Evolutionary conservation across 1,284 basidiomycete species (phyloP), one percentile per base, ranked within the genome.

Genomic region (Blastosporella zonata): DNA sequence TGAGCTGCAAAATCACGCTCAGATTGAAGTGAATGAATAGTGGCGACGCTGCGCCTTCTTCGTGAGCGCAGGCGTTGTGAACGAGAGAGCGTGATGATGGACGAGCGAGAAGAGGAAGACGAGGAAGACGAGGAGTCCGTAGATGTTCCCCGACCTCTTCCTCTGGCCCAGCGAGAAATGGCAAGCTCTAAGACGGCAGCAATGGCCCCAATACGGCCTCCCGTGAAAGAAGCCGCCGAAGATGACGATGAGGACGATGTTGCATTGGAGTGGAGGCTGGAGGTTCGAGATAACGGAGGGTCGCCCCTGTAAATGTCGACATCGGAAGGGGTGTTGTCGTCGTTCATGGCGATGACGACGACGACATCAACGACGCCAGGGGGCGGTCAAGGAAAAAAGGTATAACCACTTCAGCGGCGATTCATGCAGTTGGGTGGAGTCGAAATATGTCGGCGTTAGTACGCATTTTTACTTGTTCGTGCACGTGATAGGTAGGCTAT

Each of bases 281-380:
- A 65, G 52, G 38, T 69, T 65, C 38, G 58, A 58, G 47, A 66
- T 17, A 62, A 60, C 13, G 62, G 59, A 17, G 65, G 58, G 6
- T 66, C 63, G n/a, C 83, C 84, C 52, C 84, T 75, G 59, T 82
- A 86, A 47, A 87, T 84, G 59, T 82, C 78, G 67, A 63, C 28
- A 27, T 75, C 70, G 28, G 42, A 12, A 37, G 41, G 47, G 28
- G 20, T 43, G 33, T 31, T 31, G 22, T 40, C 39, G 23, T 52
- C 51, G 43, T 42, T 46, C 52, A 54, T 54, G 28, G 43, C 28
- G 40, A 33, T 23, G 42, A 35, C 46, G 31, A 18, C 15, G 42
- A 40, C 53, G 35, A 42, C 46, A 39, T 44, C 29, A 28, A 45
- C 42, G 22, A 40, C 22, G 40, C 47, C 46, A 29, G 23, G 18